Base-by-base conservation (phyloP, 768 basidiomycete genomes). In the Kwoniella newhampshirensis region DNA sequence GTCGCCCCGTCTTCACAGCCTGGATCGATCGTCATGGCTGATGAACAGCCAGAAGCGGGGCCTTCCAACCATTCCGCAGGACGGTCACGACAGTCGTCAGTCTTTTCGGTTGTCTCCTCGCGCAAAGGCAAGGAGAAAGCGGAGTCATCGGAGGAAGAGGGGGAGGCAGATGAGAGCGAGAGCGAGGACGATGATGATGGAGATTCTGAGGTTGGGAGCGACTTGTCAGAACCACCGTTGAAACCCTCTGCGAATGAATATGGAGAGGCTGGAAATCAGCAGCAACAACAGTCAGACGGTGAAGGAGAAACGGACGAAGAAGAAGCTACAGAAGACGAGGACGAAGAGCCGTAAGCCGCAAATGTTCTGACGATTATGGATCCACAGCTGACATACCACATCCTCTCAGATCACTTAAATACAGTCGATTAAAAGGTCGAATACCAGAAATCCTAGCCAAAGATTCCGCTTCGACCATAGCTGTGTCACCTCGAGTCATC, bases 391-490 rank as follows among this genome's bases (percentile, higher is more conserved):
- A 51, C 37, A 39, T 51, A 17, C 6, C 5, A 8, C 6, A 42
- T 5, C 17, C 1, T 15, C 3, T 36, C 54, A 78, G 77, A 43
- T 63, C 87, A 0, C 81, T 98, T 67, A 98, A 97, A 74, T 98
- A 97, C 70, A 86, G 88, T 64, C 84, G 87, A 41, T 82, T 96
- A 51, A 82, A 82, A 21, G 88, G 89, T 1, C 77, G 82, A 0
- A 78, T 88, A 26, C 83, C 84, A 3, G 88, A 89, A 65, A 78
- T 96, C 26, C 81, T 97, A 52, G 85, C 85, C 79, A 93, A 89
- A 75, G 94, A 96, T 70, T 86, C 90, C 12, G 89, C 87, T 1
- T 93, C 91, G 36, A 84, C 91, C 4, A 79, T 97, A 20, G 82
- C 84, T 12, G 82, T 91, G 20, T 85, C 87, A 0, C 83, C 84